Base-by-base conservation (phyloP, 78 protist species). In the Polysphondylium violaceum region DNA sequence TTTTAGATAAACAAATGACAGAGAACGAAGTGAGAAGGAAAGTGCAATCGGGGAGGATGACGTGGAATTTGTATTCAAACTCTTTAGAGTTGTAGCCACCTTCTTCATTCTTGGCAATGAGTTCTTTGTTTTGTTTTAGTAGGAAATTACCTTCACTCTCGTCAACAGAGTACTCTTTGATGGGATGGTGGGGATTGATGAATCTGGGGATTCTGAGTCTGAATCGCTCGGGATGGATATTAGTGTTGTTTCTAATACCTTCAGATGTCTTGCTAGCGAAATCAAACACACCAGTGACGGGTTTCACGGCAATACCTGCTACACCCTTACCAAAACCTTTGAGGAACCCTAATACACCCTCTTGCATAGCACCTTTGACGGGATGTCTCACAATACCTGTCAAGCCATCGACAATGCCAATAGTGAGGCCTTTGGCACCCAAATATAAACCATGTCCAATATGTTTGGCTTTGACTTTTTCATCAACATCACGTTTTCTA, bases 261-360 rank as follows among this genome's bases (percentile, higher is more conserved):
- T 94, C 95, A 9, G 96, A 83, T 2, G 94, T 89, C 44, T 76
- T 74, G 2, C 85, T 35, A 0, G 89, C 94, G 33, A 94, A 72
- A 74, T 94, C 95, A 53, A 93, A 76, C 16, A 87, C 96, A 93
- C 96, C 96, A 33, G 90, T 87, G 0, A 93, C 95, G 5, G 96
- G 95, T 78, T 94, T 94, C 0, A 86, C 86, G 1, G 95, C 88
- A 25, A 92, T 68, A 41, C 96, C 96, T 2, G 88, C 86, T 8
- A 94, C n/a, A 68, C 96, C 96, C 50, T 94, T 94, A n/a, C 96
- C 96, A 31, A 93, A 43, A 50, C 96, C 96, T 77, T 76, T 83
- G 3, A 94, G 47, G 58, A 94, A 55, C 5, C 96, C 96, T 17
- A 76, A 25, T 27, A 61, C 27, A 59, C 96, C 96, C 5, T 81